phyloP scores from a whole-genome alignment of 768 basidiomycete species.

The Cystobasidium onofrii region DNA sequence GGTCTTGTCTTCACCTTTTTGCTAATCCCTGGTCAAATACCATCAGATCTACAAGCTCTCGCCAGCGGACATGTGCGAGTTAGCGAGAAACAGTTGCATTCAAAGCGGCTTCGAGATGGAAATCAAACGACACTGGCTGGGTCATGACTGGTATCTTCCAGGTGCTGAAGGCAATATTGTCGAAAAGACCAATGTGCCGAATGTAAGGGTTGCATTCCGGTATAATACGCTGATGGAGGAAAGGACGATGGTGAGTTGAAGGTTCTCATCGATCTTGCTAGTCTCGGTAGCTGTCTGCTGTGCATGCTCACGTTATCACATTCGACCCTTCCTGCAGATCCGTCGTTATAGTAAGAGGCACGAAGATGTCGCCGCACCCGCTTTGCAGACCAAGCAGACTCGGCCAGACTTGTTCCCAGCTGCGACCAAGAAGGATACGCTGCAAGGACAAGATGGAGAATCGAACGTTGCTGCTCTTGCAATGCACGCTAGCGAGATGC shows the following conservation, averaged over 20 bases:
- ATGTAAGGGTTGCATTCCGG: constrained; percentile 81
- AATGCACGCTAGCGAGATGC: constrained; percentile 6
- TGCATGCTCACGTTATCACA: background rate
- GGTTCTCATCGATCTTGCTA: background rate
- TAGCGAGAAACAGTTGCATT: constrained; percentile 93
- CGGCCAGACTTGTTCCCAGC: constrained; percentile 26
- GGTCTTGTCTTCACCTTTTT: background rate
- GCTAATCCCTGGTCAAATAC: background rate
- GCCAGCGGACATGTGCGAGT: constrained; percentile 68
- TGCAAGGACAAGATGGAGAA: constrained; percentile 13
- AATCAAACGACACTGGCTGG: constrained; percentile 86
- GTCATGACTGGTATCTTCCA: constrained; percentile 83
- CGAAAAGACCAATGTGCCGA: constrained; percentile 97
- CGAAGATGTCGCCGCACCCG: background rate
- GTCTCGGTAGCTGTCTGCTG: background rate
- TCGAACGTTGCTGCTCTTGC: constrained; percentile 24
- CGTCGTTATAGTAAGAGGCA: background rate
- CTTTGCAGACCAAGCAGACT: constrained; percentile 24
- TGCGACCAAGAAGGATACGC: background rate
- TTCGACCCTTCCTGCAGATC: no score
- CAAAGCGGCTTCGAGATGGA: constrained; percentile 99
- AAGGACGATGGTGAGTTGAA: constrained; percentile 48
- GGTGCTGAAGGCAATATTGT: constrained; percentile 93
- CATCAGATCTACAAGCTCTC: constrained; percentile 88
- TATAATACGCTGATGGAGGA: constrained; percentile 82